Base-by-base conservation (phyloP, 768 basidiomycete species). In the Boletus pseudopeckii region DNA sequence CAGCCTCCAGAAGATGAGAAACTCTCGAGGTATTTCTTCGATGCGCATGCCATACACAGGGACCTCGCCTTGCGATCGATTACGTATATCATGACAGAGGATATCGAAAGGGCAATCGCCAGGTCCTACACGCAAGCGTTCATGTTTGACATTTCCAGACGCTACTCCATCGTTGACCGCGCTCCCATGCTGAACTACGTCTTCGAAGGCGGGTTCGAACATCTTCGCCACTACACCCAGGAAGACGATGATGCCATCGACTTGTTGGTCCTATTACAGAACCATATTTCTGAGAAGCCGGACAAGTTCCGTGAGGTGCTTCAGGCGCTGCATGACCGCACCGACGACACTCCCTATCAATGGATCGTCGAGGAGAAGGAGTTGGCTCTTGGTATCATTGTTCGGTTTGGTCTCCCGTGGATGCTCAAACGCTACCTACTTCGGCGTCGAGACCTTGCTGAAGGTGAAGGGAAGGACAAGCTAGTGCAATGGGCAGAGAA, bases 61-160 rank as follows among this genome's bases (percentile, higher is more conserved):
- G 67, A 67, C 33, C 67, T 68, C n/a, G 66, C 66, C 20, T 44
- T 69, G 46, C 58, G 66, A 24, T 66, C 64, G 15, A 66, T 67
- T 46, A 68, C 59, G 20, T 68, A 68, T 38, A 61, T 68, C 50
- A 54, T 67, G 58, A 11, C 57, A 4, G 57, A 54, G 6, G 65
- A 68, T 26, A 61, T 67, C 26, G 61, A 64, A 47, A 63, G 34
- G 18, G 64, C 60, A 5, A 65, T 67, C 48, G 26, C 26, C 9
- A 62, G 42, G 52, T 67, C 65, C 24, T 57, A 65, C 45, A 59
- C n/a, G 22, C 58, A 56, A 28, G 52, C 64, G 15, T 61, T 52
- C 61, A 60, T 66, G 61, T 63, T 66, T 47, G 65, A 68, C 3
- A 48, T 66, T 28, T 63, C 66, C 41, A 63, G 63, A 55, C 61